These are phyloP conservation scores for Boletus mariae DNA, from an alignment of 1,284 basidiomycete species.

Conservation along the genomic window DNA sequence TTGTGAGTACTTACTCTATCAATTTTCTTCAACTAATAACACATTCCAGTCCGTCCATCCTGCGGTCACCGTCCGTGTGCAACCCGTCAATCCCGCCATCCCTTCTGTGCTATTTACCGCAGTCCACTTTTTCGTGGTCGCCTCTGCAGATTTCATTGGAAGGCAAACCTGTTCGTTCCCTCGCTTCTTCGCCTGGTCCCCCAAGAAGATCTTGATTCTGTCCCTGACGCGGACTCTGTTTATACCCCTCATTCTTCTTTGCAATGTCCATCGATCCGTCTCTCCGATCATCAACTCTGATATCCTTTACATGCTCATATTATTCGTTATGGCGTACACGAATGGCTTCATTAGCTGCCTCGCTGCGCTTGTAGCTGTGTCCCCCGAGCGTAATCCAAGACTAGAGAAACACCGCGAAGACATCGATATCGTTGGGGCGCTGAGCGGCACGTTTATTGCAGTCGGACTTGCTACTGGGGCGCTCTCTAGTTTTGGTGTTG, in stretches of 20 bases:
- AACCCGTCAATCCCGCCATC: conserved; percentile 54
- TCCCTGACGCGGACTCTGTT: conserved; percentile 72
- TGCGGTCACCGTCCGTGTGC: conserved; percentile 74
- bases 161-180: conserved; percentile 70
- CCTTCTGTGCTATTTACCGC: conserved; percentile 66
- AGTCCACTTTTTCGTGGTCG: conserved; percentile 69
- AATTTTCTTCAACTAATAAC: not conserved
- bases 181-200: conserved; percentile 59
- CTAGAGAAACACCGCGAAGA: conserved; percentile 64
- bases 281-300: conserved; percentile 68
- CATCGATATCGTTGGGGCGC: conserved; percentile 78
- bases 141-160: conserved; percentile 73
- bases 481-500: conserved; percentile 73
- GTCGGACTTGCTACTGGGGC: conserved; percentile 75
- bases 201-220: conserved; percentile 53
- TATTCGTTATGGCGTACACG: conserved; percentile 66
- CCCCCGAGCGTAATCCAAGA: conserved; percentile 65
- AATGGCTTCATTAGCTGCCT: conserved; percentile 72
- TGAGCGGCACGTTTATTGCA: conserved; percentile 78
- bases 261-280: conserved; percentile 60
- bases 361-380: conserved; percentile 71
- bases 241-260: conserved; percentile 79
- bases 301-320: conserved; percentile 64
- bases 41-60: conserved; percentile 71
- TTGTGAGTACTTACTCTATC: conserved; percentile 48